A percentile compares a stretch with the other conserved stretches of the same genome.
Conservation (phyloP, 768 basidiomycete species). For the Hemileccinum impolitum region DNA sequence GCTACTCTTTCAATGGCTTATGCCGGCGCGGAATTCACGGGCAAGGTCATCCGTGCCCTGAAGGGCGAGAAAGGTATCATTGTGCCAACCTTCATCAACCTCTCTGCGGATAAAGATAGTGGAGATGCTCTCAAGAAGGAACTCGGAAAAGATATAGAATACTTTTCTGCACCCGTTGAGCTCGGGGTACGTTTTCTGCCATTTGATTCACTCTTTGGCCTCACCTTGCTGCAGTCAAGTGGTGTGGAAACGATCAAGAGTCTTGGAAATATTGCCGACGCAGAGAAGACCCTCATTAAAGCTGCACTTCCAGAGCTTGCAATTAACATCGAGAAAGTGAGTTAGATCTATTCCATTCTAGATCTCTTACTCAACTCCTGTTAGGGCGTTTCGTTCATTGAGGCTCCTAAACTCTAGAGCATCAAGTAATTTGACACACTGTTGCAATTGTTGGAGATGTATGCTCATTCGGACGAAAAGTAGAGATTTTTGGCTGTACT, state of each 20-base stretch:
- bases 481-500: slow-evolving; percentile 1
- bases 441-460: slow-evolving; percentile 4
- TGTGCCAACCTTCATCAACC: slow-evolving; percentile 81
- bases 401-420: slow-evolving; percentile 27
- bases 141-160: slow-evolving; percentile 72
- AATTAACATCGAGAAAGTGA: slow-evolving; percentile 68
- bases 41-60: slow-evolving; percentile 77
- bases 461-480: slow-evolving; percentile 4
- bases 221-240: slow-evolving; percentile 46
- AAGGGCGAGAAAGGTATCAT: slow-evolving; percentile 87
- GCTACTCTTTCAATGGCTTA: slow-evolving; percentile 98
- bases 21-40: slow-evolving; percentile 87
- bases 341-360: slow-evolving; percentile 14
- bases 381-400: slow-evolving; percentile 27
- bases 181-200: slow-evolving; percentile 61
- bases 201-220: not conserved
- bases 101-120: slow-evolving; percentile 65
- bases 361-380: not conserved
- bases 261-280: slow-evolving; percentile 71
- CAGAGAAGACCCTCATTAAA: slow-evolving; percentile 72
- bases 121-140: slow-evolving; percentile 74
- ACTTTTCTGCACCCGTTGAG: slow-evolving; percentile 86
- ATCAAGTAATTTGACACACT: not conserved
- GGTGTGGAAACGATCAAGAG: slow-evolving; percentile 81
- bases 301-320: slow-evolving; percentile 79